Base-by-base conservation (phyloP, 768 basidiomycete species). In the Hemileccinum impolitum region DNA sequence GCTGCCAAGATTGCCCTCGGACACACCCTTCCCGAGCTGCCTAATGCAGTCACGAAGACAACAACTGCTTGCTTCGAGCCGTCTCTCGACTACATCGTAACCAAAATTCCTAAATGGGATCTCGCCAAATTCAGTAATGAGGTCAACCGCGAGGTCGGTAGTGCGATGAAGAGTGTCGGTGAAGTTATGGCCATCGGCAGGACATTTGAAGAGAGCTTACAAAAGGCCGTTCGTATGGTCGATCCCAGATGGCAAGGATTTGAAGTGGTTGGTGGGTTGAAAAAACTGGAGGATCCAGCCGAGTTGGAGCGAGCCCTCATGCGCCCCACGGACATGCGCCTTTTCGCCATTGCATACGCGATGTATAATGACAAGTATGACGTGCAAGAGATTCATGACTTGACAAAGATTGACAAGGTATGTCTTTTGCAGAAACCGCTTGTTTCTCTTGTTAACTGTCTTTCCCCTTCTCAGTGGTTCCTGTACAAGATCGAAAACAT, bases 181-280 rank as follows among this genome's bases (percentile, higher is more conserved):
- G 96, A 99, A 70, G 95, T 99, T 64, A 99, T 99, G 96, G 95
- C 95, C 57, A 97, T 99, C 60, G 96, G 96, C 32, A 87, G 96
- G 57, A 99, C 96, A 1, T 99, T 97, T 59, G 96, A 99, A 70
- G 96, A 99, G 69, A 92, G 90, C 62, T 76, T 99, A 63, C 96
- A 98, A 68, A 99, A 99, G 72, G 96, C 96, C 41, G 89, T 99
- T 52, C 87, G 96, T 54, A 93, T 96, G 75, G 89, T 98, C 32
- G 95, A 98, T 68, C 96, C 96, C 25, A 82, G 90, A 26, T 99
- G 91, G 83, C 83, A 88, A 64, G 96, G 96, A 4, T 99, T 99
- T 63, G 94, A 96, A 69, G 91, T 87, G n/a, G 93, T 95, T 60
- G 82, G 90, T 51, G 77, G 87, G 57, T 85, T 90, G 14, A 84